Conservation (phyloP, 139 green algal genomes). For the Chlamydomonas sp. region DNA sequence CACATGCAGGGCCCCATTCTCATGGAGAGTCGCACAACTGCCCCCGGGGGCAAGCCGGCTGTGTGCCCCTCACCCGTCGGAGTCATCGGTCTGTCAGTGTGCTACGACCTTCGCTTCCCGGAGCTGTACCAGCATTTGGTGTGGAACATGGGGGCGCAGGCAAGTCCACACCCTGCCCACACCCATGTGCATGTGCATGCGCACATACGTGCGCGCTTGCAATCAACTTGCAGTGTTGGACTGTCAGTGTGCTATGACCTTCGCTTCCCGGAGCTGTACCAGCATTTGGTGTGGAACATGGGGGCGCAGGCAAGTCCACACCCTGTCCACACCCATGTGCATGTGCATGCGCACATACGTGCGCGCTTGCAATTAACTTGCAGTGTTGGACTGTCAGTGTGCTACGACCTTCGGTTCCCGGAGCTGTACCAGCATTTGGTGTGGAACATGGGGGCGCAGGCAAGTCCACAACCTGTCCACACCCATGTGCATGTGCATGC, state of each 20-base stretch:
- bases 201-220: too few species aligned
- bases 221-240: not conserved
- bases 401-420: constrained; percentile 78
- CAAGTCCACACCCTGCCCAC: not conserved
- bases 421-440: too few species aligned
- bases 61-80: not conserved
- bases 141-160: constrained; percentile 11
- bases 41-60: constrained; percentile 51
- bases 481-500: too few species aligned
- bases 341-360: too few species aligned
- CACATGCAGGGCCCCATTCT: constrained; percentile 69
- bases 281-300: too few species aligned
- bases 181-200: not conserved
- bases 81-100: constrained; percentile 3
- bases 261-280: not conserved
- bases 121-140: constrained; percentile 9
- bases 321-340: too few species aligned
- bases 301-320: too few species aligned
- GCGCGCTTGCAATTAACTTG: too few species aligned
- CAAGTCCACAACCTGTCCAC: too few species aligned
- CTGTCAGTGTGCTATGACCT: not conserved
- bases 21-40: constrained; percentile 71
- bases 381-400: constrained; percentile 75
- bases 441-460: too few species aligned
- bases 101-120: constrained; percentile 9